Percentiles rank a stretch among this genome's conserved stretches.
Evolutionary conservation across 2,329 filamentous ascomycete genomes (phyloP).

Genomic region (Myrmaecium sp.): DNA sequence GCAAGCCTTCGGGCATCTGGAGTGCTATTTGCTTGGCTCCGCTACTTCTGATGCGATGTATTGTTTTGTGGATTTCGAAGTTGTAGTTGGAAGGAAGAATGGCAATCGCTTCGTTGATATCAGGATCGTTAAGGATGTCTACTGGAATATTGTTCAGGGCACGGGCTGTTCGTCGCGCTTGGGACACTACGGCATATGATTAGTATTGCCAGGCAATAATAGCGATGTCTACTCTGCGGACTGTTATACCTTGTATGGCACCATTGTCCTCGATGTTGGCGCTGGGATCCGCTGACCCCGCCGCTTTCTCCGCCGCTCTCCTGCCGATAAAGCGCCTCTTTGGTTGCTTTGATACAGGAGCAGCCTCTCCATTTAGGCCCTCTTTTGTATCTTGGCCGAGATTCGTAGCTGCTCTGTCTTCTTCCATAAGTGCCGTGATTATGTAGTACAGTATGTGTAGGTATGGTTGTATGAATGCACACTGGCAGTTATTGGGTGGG

Average conservation of each 20-base stretch:
- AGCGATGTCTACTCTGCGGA: constrained; percentile 3
- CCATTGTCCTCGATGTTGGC: constrained; percentile 42
- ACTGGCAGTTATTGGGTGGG: too few species aligned
- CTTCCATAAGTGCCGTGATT: constrained; percentile 42
- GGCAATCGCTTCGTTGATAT: constrained; percentile 72
- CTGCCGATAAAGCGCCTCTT: constrained; percentile 87
- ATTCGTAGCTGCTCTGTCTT: constrained; percentile 54
- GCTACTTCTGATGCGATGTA: constrained; percentile 74
- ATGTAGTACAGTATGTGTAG: too few species aligned
- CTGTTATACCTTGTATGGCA: constrained; percentile 48
- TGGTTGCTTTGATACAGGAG: constrained; percentile 45
- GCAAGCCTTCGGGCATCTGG: constrained; percentile 92
- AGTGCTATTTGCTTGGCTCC: constrained; percentile 71
- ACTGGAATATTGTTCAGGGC: constrained; percentile 82
- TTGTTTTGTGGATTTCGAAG: constrained; percentile 96
- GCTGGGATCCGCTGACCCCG: constrained; percentile 24
- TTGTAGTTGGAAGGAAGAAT: constrained; percentile 92
- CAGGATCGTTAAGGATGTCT: constrained; percentile 69
- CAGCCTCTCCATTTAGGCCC: constrained; percentile 36
- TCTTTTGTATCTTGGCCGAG: constrained; percentile 53
- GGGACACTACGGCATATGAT: constrained; percentile 52
- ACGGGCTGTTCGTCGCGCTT: constrained; percentile 54
- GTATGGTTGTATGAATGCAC: too few species aligned
- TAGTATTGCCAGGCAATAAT: constrained; percentile 2
- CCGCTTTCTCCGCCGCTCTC: constrained; percentile 46